A percentile compares a stretch with the other conserved stretches of the same genome.
These are phyloP conservation scores for Picea mariana DNA, from an alignment of 83 land plant genomes.

Conservation along the genomic window DNA sequence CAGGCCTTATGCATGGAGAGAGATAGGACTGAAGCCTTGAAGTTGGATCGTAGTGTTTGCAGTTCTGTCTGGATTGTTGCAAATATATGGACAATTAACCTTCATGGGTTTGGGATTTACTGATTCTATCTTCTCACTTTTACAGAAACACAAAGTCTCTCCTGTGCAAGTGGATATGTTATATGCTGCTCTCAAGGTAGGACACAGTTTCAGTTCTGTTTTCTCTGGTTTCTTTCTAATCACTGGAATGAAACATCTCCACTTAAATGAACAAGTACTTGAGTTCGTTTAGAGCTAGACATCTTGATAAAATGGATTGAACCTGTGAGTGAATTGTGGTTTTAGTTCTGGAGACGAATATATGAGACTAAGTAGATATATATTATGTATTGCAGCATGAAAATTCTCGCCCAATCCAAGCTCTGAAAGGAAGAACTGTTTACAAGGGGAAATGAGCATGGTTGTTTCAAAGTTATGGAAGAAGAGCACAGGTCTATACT, in stretches of 20 bases:
- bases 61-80: background rate
- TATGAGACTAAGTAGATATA: background rate
- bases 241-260: background rate
- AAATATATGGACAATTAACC: background rate
- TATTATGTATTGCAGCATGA: background rate
- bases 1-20: background rate
- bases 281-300: background rate
- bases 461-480: too few species aligned
- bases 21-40: too few species aligned
- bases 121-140: background rate
- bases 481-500: too few species aligned
- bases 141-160: slow-evolving; percentile 8
- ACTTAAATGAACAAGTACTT: background rate
- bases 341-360: background rate
- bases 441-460: background rate
- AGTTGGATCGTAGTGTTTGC: background rate
- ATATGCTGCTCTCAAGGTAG: slow-evolving; percentile 10
- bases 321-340: background rate
- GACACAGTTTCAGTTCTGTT: background rate
- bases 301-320: background rate
- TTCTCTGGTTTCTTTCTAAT: background rate
- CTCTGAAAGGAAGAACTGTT: background rate
- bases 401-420: slow-evolving; percentile 14
- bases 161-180: slow-evolving; percentile 5
- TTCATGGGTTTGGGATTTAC: background rate